Conservation (phyloP, 257 asterid species). For the Hygrophila difformis region DNA sequence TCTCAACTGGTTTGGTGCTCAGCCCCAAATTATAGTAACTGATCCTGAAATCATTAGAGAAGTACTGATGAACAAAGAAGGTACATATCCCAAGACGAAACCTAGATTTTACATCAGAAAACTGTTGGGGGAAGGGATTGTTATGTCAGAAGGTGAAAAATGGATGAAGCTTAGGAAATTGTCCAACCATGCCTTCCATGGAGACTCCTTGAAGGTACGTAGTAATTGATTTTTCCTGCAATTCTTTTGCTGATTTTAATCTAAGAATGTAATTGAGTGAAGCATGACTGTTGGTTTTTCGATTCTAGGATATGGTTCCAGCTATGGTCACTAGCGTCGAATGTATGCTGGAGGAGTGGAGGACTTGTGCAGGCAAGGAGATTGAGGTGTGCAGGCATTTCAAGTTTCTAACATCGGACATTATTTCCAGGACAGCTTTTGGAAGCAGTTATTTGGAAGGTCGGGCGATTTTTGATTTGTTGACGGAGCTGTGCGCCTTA, state of each 20-base stretch:
- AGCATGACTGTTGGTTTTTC: not conserved
- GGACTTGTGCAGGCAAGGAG: constrained; percentile 22
- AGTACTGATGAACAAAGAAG: constrained; percentile 35
- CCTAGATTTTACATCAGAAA: constrained; percentile 13
- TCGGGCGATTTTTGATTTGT: constrained; percentile 33
- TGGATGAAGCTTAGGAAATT: constrained; percentile 46
- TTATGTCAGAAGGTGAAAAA: constrained; percentile 34
- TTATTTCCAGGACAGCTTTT: constrained; percentile 56
- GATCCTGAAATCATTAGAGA: constrained; percentile 47
- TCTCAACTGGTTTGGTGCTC: constrained; percentile 35
- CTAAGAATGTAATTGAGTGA: not conserved
- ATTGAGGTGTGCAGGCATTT: constrained; percentile 35
- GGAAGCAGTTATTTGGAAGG: constrained; percentile 65
- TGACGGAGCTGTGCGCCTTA: constrained; percentile 18
- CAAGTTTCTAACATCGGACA: constrained; percentile 38
- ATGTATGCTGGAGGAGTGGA: constrained; percentile 40
- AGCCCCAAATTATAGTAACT: constrained; percentile 35
- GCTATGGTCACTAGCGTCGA: constrained; percentile 38
- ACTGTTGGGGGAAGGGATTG: constrained; percentile 42
- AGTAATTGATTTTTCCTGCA: no score
- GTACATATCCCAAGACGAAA: constrained; percentile 20
- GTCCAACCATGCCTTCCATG: constrained; percentile 56
- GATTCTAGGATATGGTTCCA: constrained; percentile 42
- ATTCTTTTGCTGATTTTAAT: not conserved
- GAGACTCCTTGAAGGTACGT: constrained; percentile 38